These are phyloP conservation scores for Ophiostoma sp. DNA, from an alignment of 2,329 filamentous ascomycete species.

Conservation along the genomic window DNA sequence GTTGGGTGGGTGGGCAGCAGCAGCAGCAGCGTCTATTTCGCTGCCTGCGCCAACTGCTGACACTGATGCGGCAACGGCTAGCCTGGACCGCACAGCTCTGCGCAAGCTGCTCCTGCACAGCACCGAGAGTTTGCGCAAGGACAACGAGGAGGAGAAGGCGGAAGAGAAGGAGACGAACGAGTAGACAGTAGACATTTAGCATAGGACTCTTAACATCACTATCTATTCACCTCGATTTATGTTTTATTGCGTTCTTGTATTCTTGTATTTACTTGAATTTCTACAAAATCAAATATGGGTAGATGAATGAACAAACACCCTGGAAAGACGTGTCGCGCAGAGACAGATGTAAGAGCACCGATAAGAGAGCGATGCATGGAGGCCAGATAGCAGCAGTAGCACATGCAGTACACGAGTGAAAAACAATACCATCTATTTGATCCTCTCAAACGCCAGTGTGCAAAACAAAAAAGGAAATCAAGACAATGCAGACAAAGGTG, in stretches of 20 bases:
- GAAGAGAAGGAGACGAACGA: not conserved
- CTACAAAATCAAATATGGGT: too few species aligned
- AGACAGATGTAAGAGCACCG: too few species aligned
- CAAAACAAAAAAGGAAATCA: slow-evolving; percentile 17
- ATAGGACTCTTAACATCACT: slow-evolving; percentile 11
- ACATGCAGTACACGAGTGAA: not conserved
- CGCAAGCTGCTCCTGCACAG: slow-evolving; percentile 42
- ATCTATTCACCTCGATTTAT: not conserved
- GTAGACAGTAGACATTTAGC: slow-evolving; percentile 2
- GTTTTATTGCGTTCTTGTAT: too few species aligned
- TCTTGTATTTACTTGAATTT: too few species aligned
- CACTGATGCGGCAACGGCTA: slow-evolving; percentile 22
- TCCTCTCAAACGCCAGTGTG: slow-evolving; percentile 27
- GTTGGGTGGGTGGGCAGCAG: slow-evolving; percentile 16
- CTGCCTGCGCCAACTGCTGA: slow-evolving; percentile 18
- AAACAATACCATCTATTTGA: slow-evolving; percentile 26
- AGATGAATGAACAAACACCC: too few species aligned
- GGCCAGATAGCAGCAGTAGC: not conserved
- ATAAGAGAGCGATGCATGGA: too few species aligned
- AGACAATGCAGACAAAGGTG: slow-evolving; percentile 14
- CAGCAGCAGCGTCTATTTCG: slow-evolving; percentile 22
- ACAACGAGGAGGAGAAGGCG: slow-evolving; percentile 30
- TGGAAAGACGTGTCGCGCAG: too few species aligned
- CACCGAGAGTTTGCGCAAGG: slow-evolving; percentile 45
- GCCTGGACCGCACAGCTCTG: slow-evolving; percentile 35